Conservation (phyloP, 2,329 filamentous ascomycete species). For the Beauveria varroae region DNA sequence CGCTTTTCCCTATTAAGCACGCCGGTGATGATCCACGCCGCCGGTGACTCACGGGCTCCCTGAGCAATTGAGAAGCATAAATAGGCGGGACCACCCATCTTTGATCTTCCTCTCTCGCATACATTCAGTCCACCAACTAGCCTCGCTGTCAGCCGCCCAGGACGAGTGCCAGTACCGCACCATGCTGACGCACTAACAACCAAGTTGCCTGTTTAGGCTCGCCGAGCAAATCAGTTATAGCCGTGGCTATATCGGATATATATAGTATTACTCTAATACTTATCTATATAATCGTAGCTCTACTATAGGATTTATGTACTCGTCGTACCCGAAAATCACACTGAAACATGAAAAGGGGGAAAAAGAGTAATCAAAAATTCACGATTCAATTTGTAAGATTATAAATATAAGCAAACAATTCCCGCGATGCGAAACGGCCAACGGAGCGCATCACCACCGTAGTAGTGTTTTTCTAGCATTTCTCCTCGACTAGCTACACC, state of each 20-base stretch:
- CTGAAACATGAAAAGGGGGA: not conserved
- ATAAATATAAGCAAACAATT: too few species aligned
- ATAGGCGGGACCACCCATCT: conserved; percentile 9
- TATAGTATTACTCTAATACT: too few species aligned
- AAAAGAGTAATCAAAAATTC: not conserved
- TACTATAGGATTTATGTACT: too few species aligned
- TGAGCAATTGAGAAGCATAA: conserved; percentile 9
- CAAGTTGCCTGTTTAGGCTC: conserved; percentile 3
- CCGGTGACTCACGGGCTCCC: conserved; percentile 3
- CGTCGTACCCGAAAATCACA: not conserved
- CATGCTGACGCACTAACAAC: not conserved
- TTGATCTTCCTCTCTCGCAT: not conserved
- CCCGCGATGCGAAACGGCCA: not conserved
- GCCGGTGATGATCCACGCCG: conserved; percentile 2
- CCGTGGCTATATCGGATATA: too few species aligned
- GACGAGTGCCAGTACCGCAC: not conserved
- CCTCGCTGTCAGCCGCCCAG: not conserved
- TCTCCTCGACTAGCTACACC: too few species aligned
- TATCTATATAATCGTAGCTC: too few species aligned
- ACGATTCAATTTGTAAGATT: not conserved
- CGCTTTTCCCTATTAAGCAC: conserved; percentile 6
- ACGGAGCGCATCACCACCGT: not conserved
- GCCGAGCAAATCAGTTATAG: not conserved
- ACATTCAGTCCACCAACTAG: not conserved
- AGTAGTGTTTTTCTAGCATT: too few species aligned